Conservation (phyloP, 345 rosid genomes). For the Combretum micranthum region DNA sequence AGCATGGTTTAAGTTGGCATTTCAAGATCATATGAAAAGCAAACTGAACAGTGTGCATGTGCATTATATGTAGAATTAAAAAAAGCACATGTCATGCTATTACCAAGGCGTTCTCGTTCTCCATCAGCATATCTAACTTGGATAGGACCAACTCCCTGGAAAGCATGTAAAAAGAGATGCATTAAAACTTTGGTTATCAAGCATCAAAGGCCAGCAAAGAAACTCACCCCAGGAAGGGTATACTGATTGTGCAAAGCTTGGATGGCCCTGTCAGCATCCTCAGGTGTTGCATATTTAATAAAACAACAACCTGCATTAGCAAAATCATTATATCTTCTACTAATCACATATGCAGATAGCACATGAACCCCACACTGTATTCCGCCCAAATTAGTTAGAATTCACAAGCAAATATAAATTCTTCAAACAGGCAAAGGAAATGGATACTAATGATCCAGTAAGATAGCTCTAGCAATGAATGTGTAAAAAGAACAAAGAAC, state of each 20-base stretch:
- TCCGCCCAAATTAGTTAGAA: too few species aligned
- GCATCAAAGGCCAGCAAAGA: slow-evolving; percentile 4
- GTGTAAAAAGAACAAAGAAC: too few species aligned
- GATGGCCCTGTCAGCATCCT: slow-evolving; percentile 95
- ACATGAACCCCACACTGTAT: not conserved
- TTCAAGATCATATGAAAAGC: too few species aligned
- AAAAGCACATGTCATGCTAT: slow-evolving; percentile 10
- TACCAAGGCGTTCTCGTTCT: slow-evolving; percentile 97
- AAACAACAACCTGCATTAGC: slow-evolving; percentile 94
- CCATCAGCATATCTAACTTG: slow-evolving; percentile 99
- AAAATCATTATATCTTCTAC: slow-evolving; percentile 24
- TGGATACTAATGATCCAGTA: too few species aligned
- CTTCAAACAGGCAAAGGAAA: too few species aligned
- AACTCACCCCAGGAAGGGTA: slow-evolving; percentile 88
- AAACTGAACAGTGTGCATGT: not conserved
- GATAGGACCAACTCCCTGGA: slow-evolving; percentile 86
- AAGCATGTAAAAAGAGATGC: slow-evolving; percentile 7
- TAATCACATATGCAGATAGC: not conserved
- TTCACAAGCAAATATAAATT: too few species aligned
- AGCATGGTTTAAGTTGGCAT: too few species aligned
- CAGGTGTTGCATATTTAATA: slow-evolving; percentile 85
- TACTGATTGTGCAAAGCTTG: slow-evolving; percentile 89
- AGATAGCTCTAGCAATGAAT: too few species aligned
- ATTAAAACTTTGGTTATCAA: not conserved
- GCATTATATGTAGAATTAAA: slow-evolving; percentile 6